A percentile compares a stretch with the other conserved stretches of the same genome.
phyloP scores from a whole-genome alignment of 2,329 filamentous ascomycete species.

The Orbilia oligospora region DNA sequence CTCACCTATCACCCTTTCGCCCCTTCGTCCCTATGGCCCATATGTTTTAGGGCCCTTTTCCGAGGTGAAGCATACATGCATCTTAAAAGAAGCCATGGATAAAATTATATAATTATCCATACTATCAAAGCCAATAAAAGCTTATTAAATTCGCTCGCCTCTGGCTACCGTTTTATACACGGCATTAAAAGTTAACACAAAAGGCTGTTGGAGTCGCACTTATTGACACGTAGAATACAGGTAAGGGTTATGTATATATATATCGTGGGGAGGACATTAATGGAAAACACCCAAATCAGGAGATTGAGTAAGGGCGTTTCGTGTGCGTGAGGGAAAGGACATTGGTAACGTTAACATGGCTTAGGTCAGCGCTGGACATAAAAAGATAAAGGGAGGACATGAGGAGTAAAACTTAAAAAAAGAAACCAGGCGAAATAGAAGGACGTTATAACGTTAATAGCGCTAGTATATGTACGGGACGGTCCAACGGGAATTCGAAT shows the following conservation, averaged over 20 bases:
- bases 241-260: constrained; percentile 3
- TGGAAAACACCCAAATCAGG: background rate
- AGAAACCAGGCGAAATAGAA: constrained; percentile 17
- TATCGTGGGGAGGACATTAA: constrained; percentile 12
- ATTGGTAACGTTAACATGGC: constrained; percentile 43
- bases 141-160: background rate
- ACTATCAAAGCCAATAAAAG: background rate
- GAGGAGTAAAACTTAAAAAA: background rate
- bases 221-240: constrained; percentile 17
- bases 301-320: background rate
- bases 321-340: background rate
- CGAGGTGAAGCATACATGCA: too few relatives aligned
- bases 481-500: background rate
- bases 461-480: constrained; percentile 8
- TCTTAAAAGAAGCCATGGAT: too few relatives aligned
- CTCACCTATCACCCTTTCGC: too few relatives aligned
- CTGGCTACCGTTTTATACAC: background rate
- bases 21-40: too few relatives aligned
- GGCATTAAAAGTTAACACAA: constrained; percentile 10
- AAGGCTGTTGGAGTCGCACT: background rate
- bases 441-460: constrained; percentile 4
- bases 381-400: constrained; percentile 7
- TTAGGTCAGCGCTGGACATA: background rate
- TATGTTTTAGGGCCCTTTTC: too few relatives aligned
- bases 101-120: too few relatives aligned